Evolutionary conservation across 768 basidiomycete genomes (phyloP).

Genomic region (Phanerodontia chrysosporium): DNA sequence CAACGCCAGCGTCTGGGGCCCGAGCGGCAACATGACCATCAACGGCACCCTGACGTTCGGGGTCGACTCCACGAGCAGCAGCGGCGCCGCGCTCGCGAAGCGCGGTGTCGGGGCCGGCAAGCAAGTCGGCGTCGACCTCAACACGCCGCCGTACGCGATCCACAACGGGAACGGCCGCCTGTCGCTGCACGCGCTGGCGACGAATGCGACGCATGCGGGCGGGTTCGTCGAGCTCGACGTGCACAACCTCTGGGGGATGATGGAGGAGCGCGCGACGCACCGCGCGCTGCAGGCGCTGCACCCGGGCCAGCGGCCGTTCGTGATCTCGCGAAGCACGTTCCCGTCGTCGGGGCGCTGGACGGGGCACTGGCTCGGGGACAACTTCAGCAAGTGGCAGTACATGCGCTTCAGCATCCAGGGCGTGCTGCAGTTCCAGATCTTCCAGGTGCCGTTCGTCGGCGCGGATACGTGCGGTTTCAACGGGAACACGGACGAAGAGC

Average conservation of each 20-base stretch:
- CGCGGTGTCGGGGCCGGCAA: conserved; percentile 49
- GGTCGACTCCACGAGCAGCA: conserved; percentile 17
- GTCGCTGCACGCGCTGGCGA: conserved; percentile 54
- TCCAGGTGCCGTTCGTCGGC: conserved; percentile 81
- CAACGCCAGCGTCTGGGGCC: conserved; percentile 54
- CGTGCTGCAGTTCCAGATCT: conserved; percentile 77
- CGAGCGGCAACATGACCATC: conserved; percentile 72
- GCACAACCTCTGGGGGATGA: conserved; percentile 69
- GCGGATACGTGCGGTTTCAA: conserved; percentile 73
- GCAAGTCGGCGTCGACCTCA: conserved; percentile 45
- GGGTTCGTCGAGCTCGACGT: conserved; percentile 63
- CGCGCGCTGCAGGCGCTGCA: conserved; percentile 49
- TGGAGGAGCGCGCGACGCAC: conserved; percentile 67
- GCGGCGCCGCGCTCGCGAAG: conserved; percentile 28
- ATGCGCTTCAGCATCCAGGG: conserved; percentile 70
- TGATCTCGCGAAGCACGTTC: conserved; percentile 69
- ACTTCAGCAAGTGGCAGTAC: conserved; percentile 71
- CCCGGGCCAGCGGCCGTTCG: conserved; percentile 61
- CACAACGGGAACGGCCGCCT: conserved; percentile 60
- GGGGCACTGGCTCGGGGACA: conserved; percentile 80
- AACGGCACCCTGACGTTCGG: conserved; percentile 57
- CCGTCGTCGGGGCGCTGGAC: conserved; percentile 65
- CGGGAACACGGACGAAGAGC: conserved; percentile 72
- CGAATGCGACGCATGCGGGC: conserved; percentile 65
- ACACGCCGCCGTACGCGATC: conserved; percentile 62